A percentile compares a stretch with the other conserved stretches of the same genome.
Evolutionary conservation across 257 asterid species (phyloP).

Genomic region (Leonotis leonurus): DNA sequence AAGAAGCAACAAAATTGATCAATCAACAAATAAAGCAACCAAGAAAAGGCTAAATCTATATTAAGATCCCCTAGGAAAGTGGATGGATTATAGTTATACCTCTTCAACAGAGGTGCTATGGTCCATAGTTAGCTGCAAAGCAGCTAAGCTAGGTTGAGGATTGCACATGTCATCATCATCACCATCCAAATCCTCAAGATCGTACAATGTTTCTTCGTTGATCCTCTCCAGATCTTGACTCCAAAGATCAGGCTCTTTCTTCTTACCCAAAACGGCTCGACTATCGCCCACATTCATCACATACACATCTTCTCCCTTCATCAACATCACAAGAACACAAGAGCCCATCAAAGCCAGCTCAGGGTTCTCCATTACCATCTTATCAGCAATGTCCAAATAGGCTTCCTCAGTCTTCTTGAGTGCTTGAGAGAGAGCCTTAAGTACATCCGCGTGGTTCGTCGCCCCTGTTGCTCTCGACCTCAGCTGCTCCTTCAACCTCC

Average conservation of each 20-base stretch:
- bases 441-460: constrained; percentile 60
- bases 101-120: constrained; percentile 85
- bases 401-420: constrained; percentile 77
- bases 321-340: constrained; percentile 87
- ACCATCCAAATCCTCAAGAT: constrained; percentile 60
- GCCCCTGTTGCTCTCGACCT: constrained; percentile 28
- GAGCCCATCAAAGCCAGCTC: constrained; percentile 96
- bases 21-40: background rate
- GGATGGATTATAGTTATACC: constrained; percentile 34
- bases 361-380: constrained; percentile 78
- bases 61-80: too few relatives aligned
- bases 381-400: constrained; percentile 72
- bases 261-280: constrained; percentile 79
- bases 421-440: constrained; percentile 70
- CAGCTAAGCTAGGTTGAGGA: constrained; percentile 39
- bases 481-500: constrained; percentile 60
- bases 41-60: too few relatives aligned
- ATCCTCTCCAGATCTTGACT: constrained; percentile 94
- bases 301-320: constrained; percentile 91
- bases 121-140: constrained; percentile 77
- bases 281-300: constrained; percentile 97
- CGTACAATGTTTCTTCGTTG: constrained; percentile 73
- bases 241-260: constrained; percentile 82
- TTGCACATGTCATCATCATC: constrained; percentile 49
- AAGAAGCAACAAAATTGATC: too few relatives aligned